Evolutionary conservation across 2,329 filamentous ascomycete genomes (phyloP), one percentile per base, ranked within the genome.

Genomic region (Dissoconium aciculare): DNA sequence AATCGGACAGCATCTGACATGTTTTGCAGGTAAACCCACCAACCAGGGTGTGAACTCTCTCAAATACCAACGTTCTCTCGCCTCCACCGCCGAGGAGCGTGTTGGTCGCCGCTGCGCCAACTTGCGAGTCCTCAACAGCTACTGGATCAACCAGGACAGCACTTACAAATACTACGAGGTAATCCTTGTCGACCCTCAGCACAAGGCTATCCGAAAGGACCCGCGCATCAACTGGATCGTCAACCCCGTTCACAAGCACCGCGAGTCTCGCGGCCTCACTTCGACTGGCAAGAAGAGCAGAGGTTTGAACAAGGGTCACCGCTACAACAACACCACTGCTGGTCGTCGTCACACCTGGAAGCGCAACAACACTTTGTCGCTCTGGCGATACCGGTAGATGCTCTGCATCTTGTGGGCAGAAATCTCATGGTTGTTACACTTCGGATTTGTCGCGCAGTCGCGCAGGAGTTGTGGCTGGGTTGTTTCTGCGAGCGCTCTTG

Each of bases 91-190:
- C 55, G 91, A 98, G 74, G 89, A 98, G 79, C 89, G 89, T 80
- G 87, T 98, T 61, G 89, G 91, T 59, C 85, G 85, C 66, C 85
- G 87, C 63, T 94, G 85, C 72, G 84, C 85, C 68, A 98, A 98
- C 71, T 69, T 98, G 64, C 84, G 89, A 60, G 89, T 98, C 59
- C 80, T 98, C 59, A 98, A 98, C 81, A 95, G 87, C 45, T 98
- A 98, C 85, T 98, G 91, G 91, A 83, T 98, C 74, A 98, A 98
- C 81, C 84, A 95, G 75, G 89, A 98, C 73, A 94, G 85, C 41
- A 98, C 89, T 67, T 98, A 95, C 82, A 98, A 98, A 76, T 98
- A 98, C 81, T 98, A 75, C 73, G 89, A 98, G 71, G 78, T 95
- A 66, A 95, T 98, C 71, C 82, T 94, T 59, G 87, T 98, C 61